Evolutionary conservation across 306 rosid species (phyloP).

Genomic region (Cucumis sativus): DNA sequence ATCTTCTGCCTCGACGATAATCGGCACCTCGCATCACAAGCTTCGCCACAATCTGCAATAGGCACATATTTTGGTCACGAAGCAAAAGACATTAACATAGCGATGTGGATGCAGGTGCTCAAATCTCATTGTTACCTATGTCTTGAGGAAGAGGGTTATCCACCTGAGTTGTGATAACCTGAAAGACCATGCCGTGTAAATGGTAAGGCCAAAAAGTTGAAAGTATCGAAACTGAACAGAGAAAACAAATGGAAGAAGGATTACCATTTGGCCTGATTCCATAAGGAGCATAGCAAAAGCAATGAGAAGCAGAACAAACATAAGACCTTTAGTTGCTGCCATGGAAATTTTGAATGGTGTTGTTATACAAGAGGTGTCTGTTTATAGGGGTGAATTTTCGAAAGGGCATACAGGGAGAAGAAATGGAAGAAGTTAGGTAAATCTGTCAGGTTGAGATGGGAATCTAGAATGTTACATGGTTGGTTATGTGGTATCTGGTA

Average conservation of each 20-base stretch:
- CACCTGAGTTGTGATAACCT: conserved; percentile 15
- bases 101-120: not conserved
- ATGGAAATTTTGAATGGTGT: not conserved
- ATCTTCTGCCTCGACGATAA: conserved; percentile 34
- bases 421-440: not conserved
- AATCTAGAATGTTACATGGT: not conserved
- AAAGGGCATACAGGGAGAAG: not conserved
- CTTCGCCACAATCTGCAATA: conserved; percentile 32
- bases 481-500: not conserved
- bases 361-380: not conserved
- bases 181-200: not conserved
- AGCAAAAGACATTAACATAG: not conserved
- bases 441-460: not conserved
- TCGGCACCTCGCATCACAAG: conserved; percentile 37
- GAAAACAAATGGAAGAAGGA: not conserved
- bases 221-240: not conserved
- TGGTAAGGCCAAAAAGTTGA: not conserved
- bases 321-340: not conserved
- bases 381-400: not conserved
- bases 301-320: conserved; percentile 17
- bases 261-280: conserved; percentile 26
- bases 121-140: not conserved
- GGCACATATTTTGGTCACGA: not conserved
- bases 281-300: conserved; percentile 24
- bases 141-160: conserved; percentile 9